Percentiles rank a stretch among this genome's conserved stretches.
phyloP scores from a whole-genome alignment of 2,329 filamentous ascomycete species.

The Stagonosporopsis vannaccii region DNA sequence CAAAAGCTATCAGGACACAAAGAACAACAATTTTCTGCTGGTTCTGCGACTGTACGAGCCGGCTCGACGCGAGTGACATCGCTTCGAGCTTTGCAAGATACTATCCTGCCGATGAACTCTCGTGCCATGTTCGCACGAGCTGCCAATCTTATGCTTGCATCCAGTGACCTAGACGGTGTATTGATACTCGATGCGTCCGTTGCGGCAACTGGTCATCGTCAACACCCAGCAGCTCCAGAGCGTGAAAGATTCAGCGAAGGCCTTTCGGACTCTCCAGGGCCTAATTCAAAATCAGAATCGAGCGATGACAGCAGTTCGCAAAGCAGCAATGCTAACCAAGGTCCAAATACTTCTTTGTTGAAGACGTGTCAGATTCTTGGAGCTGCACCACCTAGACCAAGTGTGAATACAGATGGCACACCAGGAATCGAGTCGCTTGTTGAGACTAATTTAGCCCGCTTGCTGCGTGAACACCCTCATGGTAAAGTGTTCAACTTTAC shows the following conservation, averaged over 20 bases:
- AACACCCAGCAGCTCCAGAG: slow-evolving; percentile 12
- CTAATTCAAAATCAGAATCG: slow-evolving; percentile 23
- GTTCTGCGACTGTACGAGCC: slow-evolving; percentile 9
- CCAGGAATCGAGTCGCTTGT: slow-evolving; percentile 15
- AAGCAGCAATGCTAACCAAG: slow-evolving; percentile 1
- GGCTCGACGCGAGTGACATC: slow-evolving; percentile 24
- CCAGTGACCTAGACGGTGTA: slow-evolving; percentile 45
- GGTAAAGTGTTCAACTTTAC: slow-evolving; percentile 40
- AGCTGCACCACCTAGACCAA: slow-evolving; percentile 18
- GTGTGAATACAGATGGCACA: slow-evolving; percentile 4
- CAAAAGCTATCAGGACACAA: neutral
- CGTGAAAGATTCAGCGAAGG: slow-evolving; percentile 1
- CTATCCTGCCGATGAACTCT: slow-evolving; percentile 38
- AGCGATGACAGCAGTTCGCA: slow-evolving; percentile 26
- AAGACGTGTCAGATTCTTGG: slow-evolving; percentile 39
- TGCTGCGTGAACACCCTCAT: slow-evolving; percentile 34
- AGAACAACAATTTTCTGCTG: neutral
- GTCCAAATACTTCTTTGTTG: slow-evolving; percentile 3
- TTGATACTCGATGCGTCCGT: slow-evolving; percentile 46
- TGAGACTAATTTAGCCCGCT: slow-evolving; percentile 29
- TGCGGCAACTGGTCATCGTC: slow-evolving; percentile 28
- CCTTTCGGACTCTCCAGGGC: slow-evolving; percentile 11
- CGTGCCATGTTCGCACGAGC: slow-evolving; percentile 45
- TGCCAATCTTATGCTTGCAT: slow-evolving; percentile 42
- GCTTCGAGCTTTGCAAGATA: slow-evolving; percentile 34